Percentiles rank a stretch among this genome's conserved stretches.
These are phyloP conservation scores for Brassica nigra DNA, from an alignment of 345 rosid species.

Conservation along the genomic window DNA sequence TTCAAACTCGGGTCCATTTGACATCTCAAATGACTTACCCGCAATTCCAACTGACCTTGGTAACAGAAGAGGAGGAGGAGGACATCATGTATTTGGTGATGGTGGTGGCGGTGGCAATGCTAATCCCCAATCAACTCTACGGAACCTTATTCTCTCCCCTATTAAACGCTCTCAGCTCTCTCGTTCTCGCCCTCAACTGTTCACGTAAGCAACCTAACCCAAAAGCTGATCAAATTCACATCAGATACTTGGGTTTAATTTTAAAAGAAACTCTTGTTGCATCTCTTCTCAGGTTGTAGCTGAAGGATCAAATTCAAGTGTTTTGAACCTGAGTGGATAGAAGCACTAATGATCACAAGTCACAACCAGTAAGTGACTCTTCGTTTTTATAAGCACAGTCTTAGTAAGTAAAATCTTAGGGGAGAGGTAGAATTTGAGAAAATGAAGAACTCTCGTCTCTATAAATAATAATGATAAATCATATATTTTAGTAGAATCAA, in stretches of 20 bases:
- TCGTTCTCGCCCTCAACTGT: slow-evolving; percentile 66
- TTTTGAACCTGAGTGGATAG: slow-evolving; percentile 26
- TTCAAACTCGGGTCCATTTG: slow-evolving; percentile 54
- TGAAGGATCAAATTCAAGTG: slow-evolving; percentile 14
- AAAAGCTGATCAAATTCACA: slow-evolving; percentile 6
- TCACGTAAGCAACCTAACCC: slow-evolving; percentile 55
- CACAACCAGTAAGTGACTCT: slow-evolving; percentile 27
- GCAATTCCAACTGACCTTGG: slow-evolving; percentile 58
- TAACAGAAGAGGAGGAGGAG: slow-evolving; percentile 54
- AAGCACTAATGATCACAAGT: slow-evolving; percentile 18
- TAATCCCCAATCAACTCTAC: slow-evolving; percentile 70
- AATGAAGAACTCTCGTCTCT: slow-evolving; percentile 27
- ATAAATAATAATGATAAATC: slow-evolving; percentile 37
- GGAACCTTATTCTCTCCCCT: slow-evolving; percentile 90
- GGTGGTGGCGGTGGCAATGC: slow-evolving; percentile 39
- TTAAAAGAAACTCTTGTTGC: background rate
- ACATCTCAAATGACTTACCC: slow-evolving; percentile 63
- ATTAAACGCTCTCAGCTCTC: slow-evolving; percentile 91
- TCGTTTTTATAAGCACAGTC: slow-evolving; percentile 17
- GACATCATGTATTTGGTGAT: slow-evolving; percentile 50
- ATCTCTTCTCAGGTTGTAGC: slow-evolving; percentile 36
- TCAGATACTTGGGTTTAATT: slow-evolving; percentile 1
- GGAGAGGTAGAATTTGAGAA: slow-evolving; percentile 7
- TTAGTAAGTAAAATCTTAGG: background rate
- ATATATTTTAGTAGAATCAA: slow-evolving; percentile 38